Percentiles rank a stretch among this genome's conserved stretches.
Conservation (phyloP, 2,329 filamentous ascomycete genomes). For the Trichoderma sp. region DNA sequence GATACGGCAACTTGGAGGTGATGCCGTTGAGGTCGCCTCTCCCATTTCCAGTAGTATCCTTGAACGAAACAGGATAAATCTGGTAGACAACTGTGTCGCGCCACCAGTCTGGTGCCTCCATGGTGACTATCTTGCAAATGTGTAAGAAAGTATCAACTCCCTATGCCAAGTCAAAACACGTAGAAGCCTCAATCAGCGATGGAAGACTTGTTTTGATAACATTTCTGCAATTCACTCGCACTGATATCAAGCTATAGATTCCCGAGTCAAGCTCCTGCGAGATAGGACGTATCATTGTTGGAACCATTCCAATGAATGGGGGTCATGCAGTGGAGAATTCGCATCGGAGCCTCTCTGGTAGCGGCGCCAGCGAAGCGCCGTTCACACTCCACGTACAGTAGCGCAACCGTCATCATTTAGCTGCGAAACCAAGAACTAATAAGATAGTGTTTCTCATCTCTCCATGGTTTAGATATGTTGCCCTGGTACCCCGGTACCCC, state of each 20-base stretch:
- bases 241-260: neutral
- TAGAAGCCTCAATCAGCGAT: neutral
- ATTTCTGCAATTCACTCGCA: neutral
- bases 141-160: neutral
- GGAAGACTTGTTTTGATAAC: neutral
- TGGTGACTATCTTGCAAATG: neutral
- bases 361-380: neutral
- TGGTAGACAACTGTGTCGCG: slow-evolving; percentile 60
- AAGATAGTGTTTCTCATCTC: neutral
- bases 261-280: too few species aligned
- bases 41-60: slow-evolving; percentile 58
- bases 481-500: too few species aligned
- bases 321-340: neutral
- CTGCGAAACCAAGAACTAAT: neutral
- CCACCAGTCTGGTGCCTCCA: slow-evolving; percentile 50
- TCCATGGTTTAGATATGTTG: neutral
- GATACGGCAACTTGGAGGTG: slow-evolving; percentile 57
- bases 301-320: neutral
- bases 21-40: slow-evolving; percentile 58
- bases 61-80: slow-evolving; percentile 61
- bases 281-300: neutral
- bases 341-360: neutral
- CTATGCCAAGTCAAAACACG: neutral
- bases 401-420: neutral
- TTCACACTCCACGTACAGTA: neutral